Conservation (phyloP, 768 basidiomycete genomes). For the Pleurotus sapidus region DNA sequence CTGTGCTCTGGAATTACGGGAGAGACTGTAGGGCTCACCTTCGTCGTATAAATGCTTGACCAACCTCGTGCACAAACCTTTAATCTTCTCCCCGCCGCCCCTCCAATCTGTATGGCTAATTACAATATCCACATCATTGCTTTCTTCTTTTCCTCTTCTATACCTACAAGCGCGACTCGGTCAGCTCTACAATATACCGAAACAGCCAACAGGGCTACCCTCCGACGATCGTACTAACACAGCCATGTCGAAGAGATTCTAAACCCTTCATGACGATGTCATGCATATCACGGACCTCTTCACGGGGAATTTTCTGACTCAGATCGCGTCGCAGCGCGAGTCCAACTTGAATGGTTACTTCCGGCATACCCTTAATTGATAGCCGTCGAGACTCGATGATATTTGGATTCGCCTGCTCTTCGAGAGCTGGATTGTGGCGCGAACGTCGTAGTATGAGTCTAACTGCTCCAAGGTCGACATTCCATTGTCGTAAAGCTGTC, state of each 20-base stretch:
- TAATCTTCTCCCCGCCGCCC: conserved; percentile 44
- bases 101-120: conserved; percentile 65
- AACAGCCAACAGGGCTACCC: conserved; percentile 49
- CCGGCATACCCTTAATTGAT: neutral
- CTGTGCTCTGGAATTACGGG: neutral
- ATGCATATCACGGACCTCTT: conserved; percentile 80
- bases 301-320: conserved; percentile 51
- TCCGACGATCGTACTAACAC: conserved; percentile 73
- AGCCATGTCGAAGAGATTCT: conserved; percentile 58
- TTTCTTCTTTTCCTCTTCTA: conserved; percentile 76
- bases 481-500: conserved; percentile 60
- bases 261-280: conserved; percentile 65
- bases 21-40: conserved; percentile 36
- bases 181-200: neutral
- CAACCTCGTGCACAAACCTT: conserved; percentile 59
- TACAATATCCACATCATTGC: conserved; percentile 89
- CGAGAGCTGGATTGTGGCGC: conserved; percentile 11
- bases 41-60: conserved; percentile 52
- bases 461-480: conserved; percentile 70
- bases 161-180: conserved; percentile 44
- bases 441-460: conserved; percentile 58
- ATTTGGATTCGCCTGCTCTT: conserved; percentile 8
- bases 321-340: conserved; percentile 61
- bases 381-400: conserved; percentile 8
- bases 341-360: conserved; percentile 46